Evolutionary conservation across 1,139 yeast genomes (phyloP), one percentile per base, ranked within the genome.

Genomic region (Lodderomyces beijingensis): DNA sequence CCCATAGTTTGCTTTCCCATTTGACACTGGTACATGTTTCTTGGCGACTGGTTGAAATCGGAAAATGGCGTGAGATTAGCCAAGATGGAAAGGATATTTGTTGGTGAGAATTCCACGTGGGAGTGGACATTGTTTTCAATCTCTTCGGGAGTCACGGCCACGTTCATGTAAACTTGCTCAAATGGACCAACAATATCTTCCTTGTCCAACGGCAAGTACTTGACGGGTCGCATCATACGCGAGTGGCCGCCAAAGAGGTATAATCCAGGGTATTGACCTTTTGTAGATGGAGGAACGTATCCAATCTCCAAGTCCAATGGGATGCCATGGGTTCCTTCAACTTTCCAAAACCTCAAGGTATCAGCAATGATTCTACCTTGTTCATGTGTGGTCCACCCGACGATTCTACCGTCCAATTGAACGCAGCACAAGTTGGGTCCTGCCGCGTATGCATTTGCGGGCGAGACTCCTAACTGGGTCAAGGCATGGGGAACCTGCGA

Each of bases 1-100:
- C 99, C 99, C 98, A 91, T 91, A 16, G 99, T 91, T 70, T 91
- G 99, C 66, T 91, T 91, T 77, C 97, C 98, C 99, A 91, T 91
- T 74, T 93, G 98, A 69, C 99, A 91, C 67, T 91, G 99, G 59
- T 91, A 91, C 98, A 93, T 91, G 59, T 91, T 91, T 79, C 99
- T 84, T 51, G 99, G 99, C 22, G 97, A 88, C 69, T 91, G 99
- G 62, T 91, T 91, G 68, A 91, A 93, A 62, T 91, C 98, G 1
- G 97, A 89, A 57, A 87, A 91, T 45, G 98, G 98, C 1, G 98
- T 91, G 67, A 91, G 71, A 61, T 91, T 91, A 42, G 97, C 97
- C 60, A 91, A 70, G 47, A 91, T 91, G 13, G 96, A 87, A 47
- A 91, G 70, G 39, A 91, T 87, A 57, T 91, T 88, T 2, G 98